Conservation (phyloP, 139 green algal genomes). For the Volvox africanus region DNA sequence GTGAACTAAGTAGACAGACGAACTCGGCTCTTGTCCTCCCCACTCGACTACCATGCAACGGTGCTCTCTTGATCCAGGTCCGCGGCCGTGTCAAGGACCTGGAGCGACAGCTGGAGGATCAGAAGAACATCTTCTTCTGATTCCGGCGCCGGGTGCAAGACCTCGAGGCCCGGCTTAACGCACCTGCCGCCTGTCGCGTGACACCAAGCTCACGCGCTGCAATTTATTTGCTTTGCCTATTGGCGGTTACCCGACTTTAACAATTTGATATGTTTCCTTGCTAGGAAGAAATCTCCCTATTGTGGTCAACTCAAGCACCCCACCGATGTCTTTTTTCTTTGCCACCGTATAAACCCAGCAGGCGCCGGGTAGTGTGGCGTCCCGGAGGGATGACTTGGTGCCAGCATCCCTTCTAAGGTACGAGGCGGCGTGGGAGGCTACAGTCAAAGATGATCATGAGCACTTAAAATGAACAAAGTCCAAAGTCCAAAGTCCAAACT, state of each 20-base stretch:
- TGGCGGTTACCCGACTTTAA: too few species aligned
- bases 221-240: too few species aligned
- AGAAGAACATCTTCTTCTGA: slow-evolving; percentile 62
- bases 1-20: too few species aligned
- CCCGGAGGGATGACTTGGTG: slow-evolving; percentile 35
- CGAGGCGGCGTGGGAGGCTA: neutral
- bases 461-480: too few species aligned
- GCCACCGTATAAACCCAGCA: neutral
- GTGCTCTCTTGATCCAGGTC: neutral
- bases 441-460: neutral
- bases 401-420: slow-evolving; percentile 28
- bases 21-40: too few species aligned
- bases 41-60: too few species aligned
- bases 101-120: slow-evolving; percentile 65
- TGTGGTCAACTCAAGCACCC: too few species aligned
- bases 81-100: slow-evolving; percentile 54
- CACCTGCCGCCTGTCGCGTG: neutral
- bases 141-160: slow-evolving; percentile 53
- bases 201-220: neutral
- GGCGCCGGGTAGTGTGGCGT: neutral
- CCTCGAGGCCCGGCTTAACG: slow-evolving; percentile 59
- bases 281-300: too few species aligned
- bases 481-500: too few species aligned
- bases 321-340: too few species aligned
- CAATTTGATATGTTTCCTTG: too few species aligned